These are phyloP conservation scores for Cyberlindnera euphorbiiphila DNA, from an alignment of 805 yeast genomes.

Conservation along the genomic window DNA sequence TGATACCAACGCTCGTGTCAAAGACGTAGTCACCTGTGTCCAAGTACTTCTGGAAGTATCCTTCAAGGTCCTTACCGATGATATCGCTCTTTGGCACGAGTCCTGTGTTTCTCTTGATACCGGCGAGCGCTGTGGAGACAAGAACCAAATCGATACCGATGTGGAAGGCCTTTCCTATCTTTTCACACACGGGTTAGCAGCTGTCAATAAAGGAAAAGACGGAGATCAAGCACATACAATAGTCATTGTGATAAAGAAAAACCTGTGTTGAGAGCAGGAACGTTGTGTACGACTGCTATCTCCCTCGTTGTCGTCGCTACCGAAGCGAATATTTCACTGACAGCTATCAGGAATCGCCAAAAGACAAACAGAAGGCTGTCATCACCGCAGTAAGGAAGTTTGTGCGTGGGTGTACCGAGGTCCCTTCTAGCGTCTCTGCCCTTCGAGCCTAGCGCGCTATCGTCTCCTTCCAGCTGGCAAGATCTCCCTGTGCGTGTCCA, in stretches of 20 bases:
- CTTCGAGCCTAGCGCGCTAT: not conserved
- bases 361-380: not conserved
- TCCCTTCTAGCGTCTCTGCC: not conserved
- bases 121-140: constrained; percentile 65
- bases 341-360: too few species aligned
- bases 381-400: not conserved
- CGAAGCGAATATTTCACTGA: too few species aligned
- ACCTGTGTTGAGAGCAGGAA: too few species aligned
- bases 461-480: not conserved
- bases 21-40: constrained; percentile 81
- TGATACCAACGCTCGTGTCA: constrained; percentile 65
- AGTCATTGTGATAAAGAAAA: too few species aligned
- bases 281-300: too few species aligned
- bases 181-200: not conserved
- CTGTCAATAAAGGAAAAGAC: not conserved
- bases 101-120: constrained; percentile 70
- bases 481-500: constrained; percentile 5
- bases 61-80: constrained; percentile 41
- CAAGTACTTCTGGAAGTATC: constrained; percentile 62
- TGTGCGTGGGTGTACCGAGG: not conserved
- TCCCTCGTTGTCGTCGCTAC: too few species aligned
- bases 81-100: constrained; percentile 52
- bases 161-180: constrained; percentile 56
- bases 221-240: not conserved
- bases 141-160: constrained; percentile 54